Evolutionary conservation across 345 rosid genomes (phyloP).

Genomic region (Lepidium sativum): DNA sequence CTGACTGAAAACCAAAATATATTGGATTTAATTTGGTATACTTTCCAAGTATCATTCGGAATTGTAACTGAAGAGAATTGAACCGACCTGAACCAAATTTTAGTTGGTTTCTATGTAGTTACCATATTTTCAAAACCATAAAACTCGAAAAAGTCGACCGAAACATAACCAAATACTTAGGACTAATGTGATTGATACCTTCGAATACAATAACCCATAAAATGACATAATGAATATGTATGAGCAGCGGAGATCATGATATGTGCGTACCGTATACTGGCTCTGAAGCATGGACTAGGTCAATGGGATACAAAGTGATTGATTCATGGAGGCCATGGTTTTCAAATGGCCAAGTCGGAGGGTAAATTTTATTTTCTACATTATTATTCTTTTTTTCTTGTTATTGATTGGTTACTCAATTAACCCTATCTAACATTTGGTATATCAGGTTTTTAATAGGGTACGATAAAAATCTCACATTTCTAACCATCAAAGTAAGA

Average conservation of each 20-base stretch:
- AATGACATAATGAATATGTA: no score
- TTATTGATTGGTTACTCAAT: not conserved
- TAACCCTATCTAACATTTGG: not conserved
- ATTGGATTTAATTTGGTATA: no score
- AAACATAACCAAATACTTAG: no score
- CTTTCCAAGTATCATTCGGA: no score
- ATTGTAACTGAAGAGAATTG: no score
- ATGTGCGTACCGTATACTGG: conserved; percentile 95
- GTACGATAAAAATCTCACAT: conserved; percentile 70
- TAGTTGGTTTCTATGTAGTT: no score
- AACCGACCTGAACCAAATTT: no score
- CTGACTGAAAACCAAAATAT: no score
- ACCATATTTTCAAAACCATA: no score
- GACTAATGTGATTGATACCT: no score
- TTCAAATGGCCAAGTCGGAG: conserved; percentile 56
- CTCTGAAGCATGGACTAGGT: conserved; percentile 81
- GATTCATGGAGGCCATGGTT: conserved; percentile 91
- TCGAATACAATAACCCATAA: no score
- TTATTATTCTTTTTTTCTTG: not conserved
- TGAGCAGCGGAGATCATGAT: conserved; percentile 79
- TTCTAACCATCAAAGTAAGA: conserved; percentile 67
- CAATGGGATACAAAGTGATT: conserved; percentile 58
- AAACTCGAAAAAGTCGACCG: no score
- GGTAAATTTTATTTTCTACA: conserved; percentile 35
- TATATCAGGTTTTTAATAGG: conserved; percentile 54